These are phyloP conservation scores for Sordariomycetes sp. DNA, from an alignment of 2,329 filamentous ascomycete genomes.

Conservation along the genomic window DNA sequence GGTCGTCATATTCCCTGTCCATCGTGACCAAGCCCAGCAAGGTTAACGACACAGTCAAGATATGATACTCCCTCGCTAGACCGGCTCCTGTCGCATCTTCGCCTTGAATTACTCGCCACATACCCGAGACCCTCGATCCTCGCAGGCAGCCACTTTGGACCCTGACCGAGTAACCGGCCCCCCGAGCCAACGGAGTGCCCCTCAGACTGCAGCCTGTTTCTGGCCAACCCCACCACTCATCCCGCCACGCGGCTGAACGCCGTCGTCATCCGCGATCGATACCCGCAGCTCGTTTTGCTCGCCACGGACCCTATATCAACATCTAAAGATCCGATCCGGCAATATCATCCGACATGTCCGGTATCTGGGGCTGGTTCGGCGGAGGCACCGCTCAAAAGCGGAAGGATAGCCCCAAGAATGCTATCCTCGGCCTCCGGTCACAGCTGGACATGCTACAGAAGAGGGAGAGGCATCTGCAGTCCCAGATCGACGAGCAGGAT, in stretches of 20 bases:
- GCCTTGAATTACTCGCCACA: neutral
- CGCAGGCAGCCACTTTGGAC: neutral
- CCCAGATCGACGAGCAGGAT: conserved; percentile 89
- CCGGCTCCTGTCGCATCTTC: neutral
- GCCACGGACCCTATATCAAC: too few relatives aligned
- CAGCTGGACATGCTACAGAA: conserved; percentile 98
- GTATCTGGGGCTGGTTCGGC: conserved; percentile 79
- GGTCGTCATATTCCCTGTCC: conserved; percentile 3
- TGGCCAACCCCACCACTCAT: conserved; percentile 1
- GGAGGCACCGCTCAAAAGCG: conserved; percentile 71
- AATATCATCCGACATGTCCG: conserved; percentile 5
- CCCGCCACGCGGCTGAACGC: neutral
- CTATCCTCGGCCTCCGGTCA: conserved; percentile 75
- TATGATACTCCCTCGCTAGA: neutral
- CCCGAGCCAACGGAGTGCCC: neutral
- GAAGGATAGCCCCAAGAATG: conserved; percentile 94
- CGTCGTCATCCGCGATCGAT: neutral
- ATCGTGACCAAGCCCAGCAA: conserved; percentile 5
- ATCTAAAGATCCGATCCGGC: neutral
- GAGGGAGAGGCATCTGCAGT: conserved; percentile 81
- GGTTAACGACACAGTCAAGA: neutral
- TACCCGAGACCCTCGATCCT: neutral
- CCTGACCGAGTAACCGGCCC: neutral
- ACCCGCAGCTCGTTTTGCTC: neutral
- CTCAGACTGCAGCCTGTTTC: conserved; percentile 1